phyloP scores from a whole-genome alignment of 2,329 filamentous ascomycete genomes.

The Neonectria faginata region DNA sequence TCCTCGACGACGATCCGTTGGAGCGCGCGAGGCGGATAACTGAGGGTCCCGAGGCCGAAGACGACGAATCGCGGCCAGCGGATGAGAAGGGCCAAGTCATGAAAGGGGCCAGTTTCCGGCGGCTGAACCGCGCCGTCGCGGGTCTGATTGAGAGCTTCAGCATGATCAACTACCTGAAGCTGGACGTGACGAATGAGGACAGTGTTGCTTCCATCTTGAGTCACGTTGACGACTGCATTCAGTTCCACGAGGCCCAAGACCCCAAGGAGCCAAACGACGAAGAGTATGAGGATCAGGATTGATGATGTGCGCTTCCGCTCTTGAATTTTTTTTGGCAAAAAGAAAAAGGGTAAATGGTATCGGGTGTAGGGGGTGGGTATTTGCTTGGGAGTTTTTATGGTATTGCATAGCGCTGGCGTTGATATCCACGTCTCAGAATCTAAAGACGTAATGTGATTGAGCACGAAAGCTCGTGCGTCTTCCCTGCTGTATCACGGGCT shows the following conservation, averaged over 20 bases:
- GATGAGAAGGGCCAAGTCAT: constrained; percentile 77
- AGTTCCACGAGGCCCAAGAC: constrained; percentile 93
- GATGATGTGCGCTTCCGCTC: constrained; percentile 14
- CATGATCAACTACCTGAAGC: constrained; percentile 94
- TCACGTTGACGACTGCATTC: constrained; percentile 94
- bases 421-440: constrained; percentile 35
- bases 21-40: constrained; percentile 57
- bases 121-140: constrained; percentile 88
- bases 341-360: constrained; percentile 20
- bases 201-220: constrained; percentile 87
- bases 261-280: constrained; percentile 81
- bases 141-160: constrained; percentile 96
- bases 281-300: constrained; percentile 55
- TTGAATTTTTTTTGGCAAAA: constrained; percentile 5
- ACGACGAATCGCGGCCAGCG: constrained; percentile 69
- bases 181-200: constrained; percentile 92
- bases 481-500: constrained; percentile 12
- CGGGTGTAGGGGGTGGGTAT: constrained; percentile 24
- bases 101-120: constrained; percentile 83
- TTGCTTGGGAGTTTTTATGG: constrained; percentile 36
- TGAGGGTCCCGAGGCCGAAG: constrained; percentile 57
- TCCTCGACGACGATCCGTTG: constrained; percentile 83
- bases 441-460: constrained; percentile 36
- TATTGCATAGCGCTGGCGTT: constrained; percentile 50
- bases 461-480: constrained; percentile 25